phyloP scores from a whole-genome alignment of 164 flowering plant species.

The Euptelea pleiosperma region DNA sequence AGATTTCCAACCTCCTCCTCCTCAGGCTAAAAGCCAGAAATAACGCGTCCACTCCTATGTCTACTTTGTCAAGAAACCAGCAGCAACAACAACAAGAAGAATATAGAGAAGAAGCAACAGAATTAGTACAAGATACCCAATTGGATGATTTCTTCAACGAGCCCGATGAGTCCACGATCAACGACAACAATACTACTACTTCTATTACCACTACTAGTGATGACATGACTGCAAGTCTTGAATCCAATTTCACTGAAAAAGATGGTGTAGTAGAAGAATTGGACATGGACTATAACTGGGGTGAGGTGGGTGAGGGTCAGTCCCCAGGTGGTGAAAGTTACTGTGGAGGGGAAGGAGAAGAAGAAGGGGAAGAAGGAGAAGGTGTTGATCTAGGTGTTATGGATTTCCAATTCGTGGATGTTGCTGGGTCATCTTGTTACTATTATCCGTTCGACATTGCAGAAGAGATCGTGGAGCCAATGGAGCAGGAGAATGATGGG shows the following conservation, averaged over 20 bases:
- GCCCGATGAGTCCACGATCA: slow-evolving; percentile 1
- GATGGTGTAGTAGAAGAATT: slow-evolving; percentile 3
- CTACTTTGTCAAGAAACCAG: neutral
- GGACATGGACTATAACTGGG: slow-evolving; percentile 12
- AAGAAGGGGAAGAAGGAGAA: slow-evolving; percentile 4
- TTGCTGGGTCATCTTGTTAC: slow-evolving; percentile 11
- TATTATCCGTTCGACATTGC: slow-evolving; percentile 34
- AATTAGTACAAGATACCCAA: slow-evolving; percentile 4
- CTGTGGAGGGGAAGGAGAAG: slow-evolving; percentile 9
- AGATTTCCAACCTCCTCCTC: slow-evolving; percentile 36
- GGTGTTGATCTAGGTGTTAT: slow-evolving; percentile 13
- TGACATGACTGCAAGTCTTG: slow-evolving; percentile 5
- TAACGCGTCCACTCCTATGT: slow-evolving; percentile 1
- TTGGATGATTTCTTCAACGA: slow-evolving; percentile 14
- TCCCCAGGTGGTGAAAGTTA: neutral
- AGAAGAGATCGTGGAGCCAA: slow-evolving; percentile 30
- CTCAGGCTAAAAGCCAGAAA: slow-evolving; percentile 37
- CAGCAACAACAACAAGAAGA: neutral
- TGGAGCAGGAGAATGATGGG: slow-evolving; percentile 22
- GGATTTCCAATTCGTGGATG: slow-evolving; percentile 36
- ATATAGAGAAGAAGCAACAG: neutral
- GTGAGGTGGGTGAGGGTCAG: slow-evolving; percentile 7
- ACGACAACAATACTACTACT: slow-evolving; percentile 2
- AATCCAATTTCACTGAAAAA: slow-evolving; percentile 4
- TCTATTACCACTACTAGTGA: neutral